Percentiles rank a stretch among this genome's conserved stretches.
Conservation (phyloP, 2,329 filamentous ascomycete genomes). For the Tolypocladium sp. region DNA sequence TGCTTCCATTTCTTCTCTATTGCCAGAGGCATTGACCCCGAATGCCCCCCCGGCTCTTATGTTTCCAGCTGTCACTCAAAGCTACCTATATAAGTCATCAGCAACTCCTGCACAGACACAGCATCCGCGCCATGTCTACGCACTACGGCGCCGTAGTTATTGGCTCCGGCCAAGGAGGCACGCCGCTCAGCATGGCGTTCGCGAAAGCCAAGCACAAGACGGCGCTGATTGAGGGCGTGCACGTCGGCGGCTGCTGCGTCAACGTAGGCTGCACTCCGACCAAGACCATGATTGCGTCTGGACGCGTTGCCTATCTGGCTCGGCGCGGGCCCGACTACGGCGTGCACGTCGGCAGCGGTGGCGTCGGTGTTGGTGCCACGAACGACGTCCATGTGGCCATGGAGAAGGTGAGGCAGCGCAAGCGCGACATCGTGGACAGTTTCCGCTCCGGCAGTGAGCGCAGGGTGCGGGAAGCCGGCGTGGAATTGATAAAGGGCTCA, state of each 20-base stretch:
- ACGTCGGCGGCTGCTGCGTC: slow-evolving; percentile 44
- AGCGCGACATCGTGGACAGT: slow-evolving; percentile 41
- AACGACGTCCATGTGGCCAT: slow-evolving; percentile 31
- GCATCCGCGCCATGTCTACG: background rate
- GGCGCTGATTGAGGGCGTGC: slow-evolving; percentile 35
- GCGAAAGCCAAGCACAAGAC: slow-evolving; percentile 33
- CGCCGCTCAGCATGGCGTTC: slow-evolving; percentile 38
- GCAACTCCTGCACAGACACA: background rate
- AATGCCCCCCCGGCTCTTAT: background rate
- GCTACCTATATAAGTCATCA: background rate
- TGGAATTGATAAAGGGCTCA: slow-evolving; percentile 35
- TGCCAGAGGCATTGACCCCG: background rate
- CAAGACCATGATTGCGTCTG: slow-evolving; percentile 47
- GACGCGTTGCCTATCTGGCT: slow-evolving; percentile 36
- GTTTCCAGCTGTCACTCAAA: background rate
- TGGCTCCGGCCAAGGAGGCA: slow-evolving; percentile 44
- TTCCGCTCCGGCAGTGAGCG: slow-evolving; percentile 38
- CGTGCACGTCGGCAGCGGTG: slow-evolving; percentile 18
- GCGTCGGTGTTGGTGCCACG: too few relatives aligned
- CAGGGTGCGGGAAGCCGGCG: slow-evolving; percentile 27
- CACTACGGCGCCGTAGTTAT: slow-evolving; percentile 30
- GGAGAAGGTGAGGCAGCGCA: slow-evolving; percentile 38
- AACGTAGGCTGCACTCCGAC: slow-evolving; percentile 49
- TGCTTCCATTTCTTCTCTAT: background rate
- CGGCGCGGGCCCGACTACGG: slow-evolving; percentile 35